Percentiles rank a stretch among this genome's conserved stretches.
These are phyloP conservation scores for Globisporangium ultimum DNA, from an alignment of 352 stramenopile genomes.

Conservation along the genomic window DNA sequence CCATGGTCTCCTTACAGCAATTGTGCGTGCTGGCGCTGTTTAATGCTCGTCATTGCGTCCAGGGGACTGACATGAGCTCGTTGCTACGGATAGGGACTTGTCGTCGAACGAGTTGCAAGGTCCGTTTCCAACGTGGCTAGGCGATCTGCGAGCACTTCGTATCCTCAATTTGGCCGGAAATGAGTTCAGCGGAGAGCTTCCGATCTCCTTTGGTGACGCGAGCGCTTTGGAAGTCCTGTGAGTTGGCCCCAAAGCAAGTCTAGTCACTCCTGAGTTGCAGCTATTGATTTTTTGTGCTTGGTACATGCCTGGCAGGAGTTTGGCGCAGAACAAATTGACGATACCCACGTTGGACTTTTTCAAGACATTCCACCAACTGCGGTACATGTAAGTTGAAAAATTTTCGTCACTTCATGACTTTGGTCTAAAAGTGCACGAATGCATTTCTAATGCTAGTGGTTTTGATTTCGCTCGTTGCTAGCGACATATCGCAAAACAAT, in stretches of 20 bases:
- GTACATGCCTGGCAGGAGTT: conserved; percentile 19
- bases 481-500: conserved; percentile 44
- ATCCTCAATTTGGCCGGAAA: conserved; percentile 58
- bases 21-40: conserved; percentile 32
- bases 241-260: background rate
- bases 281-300: background rate
- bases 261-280: no score
- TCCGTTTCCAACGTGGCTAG: conserved; percentile 54
- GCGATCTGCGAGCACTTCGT: conserved; percentile 58
- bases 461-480: background rate
- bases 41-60: background rate
- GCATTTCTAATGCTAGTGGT: no score
- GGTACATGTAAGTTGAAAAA: conserved; percentile 24
- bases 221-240: conserved; percentile 64
- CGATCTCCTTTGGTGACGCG: conserved; percentile 48
- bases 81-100: conserved; percentile 33
- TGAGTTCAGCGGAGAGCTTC: conserved; percentile 36
- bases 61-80: no score
- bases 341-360: conserved; percentile 30
- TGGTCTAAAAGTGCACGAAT: background rate
- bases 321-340: conserved; percentile 35
- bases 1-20: conserved; percentile 70
- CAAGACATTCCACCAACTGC: conserved; percentile 30
- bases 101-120: conserved; percentile 50
- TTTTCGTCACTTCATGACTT: background rate